Conservation (phyloP, 371 early-diverging fungal genomes). For the Blakeslea trispora region DNA sequence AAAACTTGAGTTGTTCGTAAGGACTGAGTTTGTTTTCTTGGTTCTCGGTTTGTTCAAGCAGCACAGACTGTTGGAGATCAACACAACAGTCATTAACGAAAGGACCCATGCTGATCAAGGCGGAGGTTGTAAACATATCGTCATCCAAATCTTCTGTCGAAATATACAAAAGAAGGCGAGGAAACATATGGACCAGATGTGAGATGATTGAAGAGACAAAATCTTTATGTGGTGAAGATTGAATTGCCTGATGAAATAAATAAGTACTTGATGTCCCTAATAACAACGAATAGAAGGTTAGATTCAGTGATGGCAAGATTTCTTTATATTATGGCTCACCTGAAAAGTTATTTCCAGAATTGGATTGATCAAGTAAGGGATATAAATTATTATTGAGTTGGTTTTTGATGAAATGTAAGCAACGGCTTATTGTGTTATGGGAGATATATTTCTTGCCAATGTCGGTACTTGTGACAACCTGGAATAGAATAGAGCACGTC, state of each 20-base stretch:
- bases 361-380: constrained; percentile 37
- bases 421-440: constrained; percentile 26
- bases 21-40: constrained; percentile 33
- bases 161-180: constrained; percentile 21
- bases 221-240: constrained; percentile 17
- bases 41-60: neutral
- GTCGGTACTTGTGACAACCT: constrained; percentile 29
- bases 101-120: constrained; percentile 42
- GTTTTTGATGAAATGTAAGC: constrained; percentile 32
- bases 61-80: constrained; percentile 20
- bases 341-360: constrained; percentile 21
- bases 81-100: constrained; percentile 45
- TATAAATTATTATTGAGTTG: constrained; percentile 41
- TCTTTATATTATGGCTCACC: too few relatives aligned
- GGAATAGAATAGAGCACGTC: constrained; percentile 27
- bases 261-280: constrained; percentile 28
- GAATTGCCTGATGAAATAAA: constrained; percentile 18
- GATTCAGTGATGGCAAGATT: too few relatives aligned
- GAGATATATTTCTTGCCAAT: constrained; percentile 36
- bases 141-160: constrained; percentile 38
- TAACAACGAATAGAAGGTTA: neutral
- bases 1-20: constrained; percentile 51
- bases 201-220: constrained; percentile 28
- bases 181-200: constrained; percentile 29
- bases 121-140: constrained; percentile 30